Base-by-base conservation (phyloP, 306 rosid genomes). In the Carpinus viminea region DNA sequence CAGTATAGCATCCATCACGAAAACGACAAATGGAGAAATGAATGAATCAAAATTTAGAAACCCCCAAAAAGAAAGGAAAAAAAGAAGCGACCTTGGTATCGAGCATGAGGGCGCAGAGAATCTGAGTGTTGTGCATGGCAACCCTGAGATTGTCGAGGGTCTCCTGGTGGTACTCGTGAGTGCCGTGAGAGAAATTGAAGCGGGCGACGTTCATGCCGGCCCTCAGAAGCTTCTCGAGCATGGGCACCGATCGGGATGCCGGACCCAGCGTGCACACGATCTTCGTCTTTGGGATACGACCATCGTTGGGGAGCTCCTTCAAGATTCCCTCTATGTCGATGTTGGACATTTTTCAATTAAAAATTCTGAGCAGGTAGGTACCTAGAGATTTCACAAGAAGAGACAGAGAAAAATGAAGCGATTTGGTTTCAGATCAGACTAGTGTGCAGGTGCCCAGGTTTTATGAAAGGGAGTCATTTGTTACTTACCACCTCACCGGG, bases 141-240 rank as follows among this genome's bases (percentile, higher is more conserved):
- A 83, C 61, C 72, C 90, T 92, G 79, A 94, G 98, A 73, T 90
- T 94, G 82, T 92, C 26, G 76, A 94, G 87, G 12, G 97, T 94
- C 85, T 92, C 97, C 84, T 92, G 97, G 70, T 94, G 98, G 79
- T 94, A 94, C 0, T 92, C 93, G 41, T 94, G 98, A 10, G 96
- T 89, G 2, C 98, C 98, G 51, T 94, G 98, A 21, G 98, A 94
- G 79, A 94, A 94, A 79, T 94, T 94, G 88, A 94, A 94, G 53
- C 98, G 92, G 68, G 98, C 96, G 60, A 92, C 97, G 70, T 94
- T 94, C 98, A 94, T 94, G 12, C 98, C 98, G 4, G 98, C 97
- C 81, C 78, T 86, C 0, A 94, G 94, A 74, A 94, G 94, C 83
- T 94, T 94, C 87, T 94, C 90, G 2, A 69, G 50, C 97, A 92